Base-by-base conservation (phyloP, 75 land plant species). In the Selaginella tamariscina region DNA sequence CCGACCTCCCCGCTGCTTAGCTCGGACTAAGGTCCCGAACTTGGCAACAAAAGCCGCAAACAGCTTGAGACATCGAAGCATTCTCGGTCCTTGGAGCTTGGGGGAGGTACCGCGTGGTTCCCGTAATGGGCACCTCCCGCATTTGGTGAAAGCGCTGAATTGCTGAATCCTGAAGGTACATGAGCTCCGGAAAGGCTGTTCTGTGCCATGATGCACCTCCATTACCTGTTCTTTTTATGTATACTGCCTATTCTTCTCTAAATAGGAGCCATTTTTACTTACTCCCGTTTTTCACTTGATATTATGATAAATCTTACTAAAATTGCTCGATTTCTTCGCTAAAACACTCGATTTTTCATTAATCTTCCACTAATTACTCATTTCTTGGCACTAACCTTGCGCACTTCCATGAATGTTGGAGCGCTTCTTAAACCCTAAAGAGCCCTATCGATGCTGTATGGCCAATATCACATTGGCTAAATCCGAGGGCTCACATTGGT, bases 1-100 rank as follows among this genome's bases (percentile, higher is more conserved):
- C 73, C 29, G 82, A 72, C 29, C 74, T 39, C 73, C 70, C 23
- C 55, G 72, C 65, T 74, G 76, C 33, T 69, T 78, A 22, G 56
- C 72, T 11, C 70, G 68, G 1, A 76, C 77, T 59, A 78, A 56
- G 30, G 69, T 70, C 54, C 81, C 82, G 33, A 78, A 55, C 32
- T 74, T 78, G 22, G 66, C 77, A 21, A 81, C 82, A 70, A 66
- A 78, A 29, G 54, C 75, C 24, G 82, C 65, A 13, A 81, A 68
- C 26, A 71, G 26, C 28, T 81, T 72, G 54, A 81, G 78, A 32
- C 78, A 73, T 29, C 71, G 59, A 26, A 81, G 49, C 68, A 81
- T 68, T 59, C 78, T 70, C 26, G 69, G 33, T 81, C 81, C 1
- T 28, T 63, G 15, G 82, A 73, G 20, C 2, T 44, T 1, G 23